Evolutionary conservation across 116 monocot species (phyloP).

Genomic region (Iris pallida): DNA sequence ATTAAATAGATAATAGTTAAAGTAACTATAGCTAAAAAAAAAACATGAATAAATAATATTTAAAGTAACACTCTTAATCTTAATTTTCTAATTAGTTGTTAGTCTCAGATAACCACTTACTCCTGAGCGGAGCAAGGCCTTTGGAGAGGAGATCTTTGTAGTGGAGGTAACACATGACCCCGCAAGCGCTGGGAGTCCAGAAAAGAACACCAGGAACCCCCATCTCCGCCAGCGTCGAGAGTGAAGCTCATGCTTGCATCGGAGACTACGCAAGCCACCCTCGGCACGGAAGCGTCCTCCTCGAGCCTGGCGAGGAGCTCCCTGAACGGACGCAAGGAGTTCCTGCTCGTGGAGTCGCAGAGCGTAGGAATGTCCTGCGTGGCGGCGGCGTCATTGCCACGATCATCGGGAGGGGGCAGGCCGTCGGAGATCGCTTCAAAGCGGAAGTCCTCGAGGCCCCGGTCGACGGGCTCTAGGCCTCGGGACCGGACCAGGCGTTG

Average conservation of each 20-base stretch:
- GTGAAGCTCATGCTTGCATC: constrained; percentile 22
- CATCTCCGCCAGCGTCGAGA: constrained; percentile 14
- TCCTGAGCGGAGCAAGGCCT: too few species aligned
- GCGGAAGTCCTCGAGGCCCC: constrained; percentile 8
- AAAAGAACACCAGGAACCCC: constrained; percentile 10
- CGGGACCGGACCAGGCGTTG: constrained; percentile 24
- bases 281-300: neutral
- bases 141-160: too few species aligned
- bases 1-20: too few species aligned
- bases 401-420: constrained; percentile 6
- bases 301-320: constrained; percentile 9
- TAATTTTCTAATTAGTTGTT: too few species aligned
- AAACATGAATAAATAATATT: too few species aligned
- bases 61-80: too few species aligned
- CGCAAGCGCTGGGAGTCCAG: constrained; percentile 22
- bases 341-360: constrained; percentile 6
- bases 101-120: too few species aligned
- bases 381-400: neutral
- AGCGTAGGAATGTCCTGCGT: constrained; percentile 13
- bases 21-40: too few species aligned
- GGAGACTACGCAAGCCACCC: constrained; percentile 12
- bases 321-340: constrained; percentile 8
- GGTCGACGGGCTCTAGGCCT: constrained; percentile 2
- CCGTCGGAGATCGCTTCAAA: constrained; percentile 17
- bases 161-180: constrained; percentile 1